These are phyloP conservation scores for Thermomucor indicae-seudaticae DNA, from an alignment of 371 early-diverging fungal genomes.

Conservation along the genomic window DNA sequence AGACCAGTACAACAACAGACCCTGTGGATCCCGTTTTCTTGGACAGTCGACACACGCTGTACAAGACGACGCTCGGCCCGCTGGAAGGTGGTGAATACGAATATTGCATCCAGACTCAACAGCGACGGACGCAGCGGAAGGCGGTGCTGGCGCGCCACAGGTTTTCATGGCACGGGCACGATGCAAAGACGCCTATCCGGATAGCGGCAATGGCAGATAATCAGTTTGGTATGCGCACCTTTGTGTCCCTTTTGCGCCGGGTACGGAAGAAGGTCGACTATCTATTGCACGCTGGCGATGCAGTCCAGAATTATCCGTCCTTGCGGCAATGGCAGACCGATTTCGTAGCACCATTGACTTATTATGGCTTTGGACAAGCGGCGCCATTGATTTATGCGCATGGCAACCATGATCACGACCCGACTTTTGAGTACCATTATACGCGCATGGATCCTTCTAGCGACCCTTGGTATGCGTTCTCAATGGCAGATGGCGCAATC, in stretches of 20 bases:
- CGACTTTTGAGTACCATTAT: slow-evolving; percentile 39
- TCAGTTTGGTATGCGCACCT: slow-evolving; percentile 54
- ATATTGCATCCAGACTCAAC: slow-evolving; percentile 24
- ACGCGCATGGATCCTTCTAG: slow-evolving; percentile 26
- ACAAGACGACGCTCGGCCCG: slow-evolving; percentile 47
- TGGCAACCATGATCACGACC: slow-evolving; percentile 75
- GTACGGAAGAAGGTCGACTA: slow-evolving; percentile 36
- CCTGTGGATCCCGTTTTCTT: slow-evolving; percentile 19
- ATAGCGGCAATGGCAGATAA: slow-evolving; percentile 60
- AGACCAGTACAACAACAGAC: neutral
- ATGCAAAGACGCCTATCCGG: slow-evolving; percentile 39
- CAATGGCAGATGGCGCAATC: slow-evolving; percentile 51
- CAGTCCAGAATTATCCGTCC: slow-evolving; percentile 55
- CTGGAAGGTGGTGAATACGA: slow-evolving; percentile 29
- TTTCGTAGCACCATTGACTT: slow-evolving; percentile 60
- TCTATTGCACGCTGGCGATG: slow-evolving; percentile 65
- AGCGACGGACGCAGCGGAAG: too few relatives aligned
- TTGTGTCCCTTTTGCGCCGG: slow-evolving; percentile 41
- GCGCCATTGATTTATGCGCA: slow-evolving; percentile 71
- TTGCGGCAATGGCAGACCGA: slow-evolving; percentile 74
- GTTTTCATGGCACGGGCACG: slow-evolving; percentile 24
- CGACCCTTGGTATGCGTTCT: slow-evolving; percentile 60
- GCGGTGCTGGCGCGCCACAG: slow-evolving; percentile 21
- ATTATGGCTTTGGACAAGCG: slow-evolving; percentile 49
- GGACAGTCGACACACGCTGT: slow-evolving; percentile 48